These are phyloP conservation scores for Camelina neglecta DNA, from an alignment of 345 rosid genomes.

Conservation along the genomic window DNA sequence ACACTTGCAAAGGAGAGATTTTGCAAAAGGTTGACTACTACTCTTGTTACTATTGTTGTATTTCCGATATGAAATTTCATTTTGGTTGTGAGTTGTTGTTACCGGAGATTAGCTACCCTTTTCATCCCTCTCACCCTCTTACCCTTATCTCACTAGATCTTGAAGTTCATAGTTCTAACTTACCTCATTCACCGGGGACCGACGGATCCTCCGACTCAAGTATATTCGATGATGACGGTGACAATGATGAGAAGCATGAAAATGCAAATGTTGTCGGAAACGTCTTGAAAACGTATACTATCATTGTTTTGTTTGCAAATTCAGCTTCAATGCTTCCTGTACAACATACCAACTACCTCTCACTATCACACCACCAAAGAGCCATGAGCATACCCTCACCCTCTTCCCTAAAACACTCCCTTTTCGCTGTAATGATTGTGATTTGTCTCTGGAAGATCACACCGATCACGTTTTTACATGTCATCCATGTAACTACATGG, in stretches of 20 bases:
- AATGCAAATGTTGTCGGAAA: slow-evolving; percentile 6
- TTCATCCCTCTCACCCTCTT: slow-evolving; percentile 13
- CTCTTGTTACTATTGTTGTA: neutral
- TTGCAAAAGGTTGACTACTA: neutral
- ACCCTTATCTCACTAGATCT: neutral
- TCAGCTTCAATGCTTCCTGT: neutral
- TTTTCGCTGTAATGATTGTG: slow-evolving; percentile 7
- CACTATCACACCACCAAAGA: neutral
- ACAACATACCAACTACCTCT: neutral
- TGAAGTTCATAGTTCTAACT: neutral
- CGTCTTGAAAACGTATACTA: neutral
- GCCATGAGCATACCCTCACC: neutral
- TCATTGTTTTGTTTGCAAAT: neutral
- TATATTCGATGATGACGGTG: neutral
- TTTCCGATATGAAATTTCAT: neutral
- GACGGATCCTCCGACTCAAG: neutral
- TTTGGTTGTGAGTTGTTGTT: neutral
- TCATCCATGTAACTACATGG: neutral
- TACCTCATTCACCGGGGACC: too few species aligned
- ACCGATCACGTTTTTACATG: neutral
- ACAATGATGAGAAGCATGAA: neutral
- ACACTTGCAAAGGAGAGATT: neutral
- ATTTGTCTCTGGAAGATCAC: neutral
- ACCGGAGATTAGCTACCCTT: slow-evolving; percentile 5
- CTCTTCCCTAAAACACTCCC: neutral